Percentiles rank a stretch among this genome's conserved stretches.
These are phyloP conservation scores for Clarkia xantiana DNA, from an alignment of 345 rosid species.

Conservation along the genomic window DNA sequence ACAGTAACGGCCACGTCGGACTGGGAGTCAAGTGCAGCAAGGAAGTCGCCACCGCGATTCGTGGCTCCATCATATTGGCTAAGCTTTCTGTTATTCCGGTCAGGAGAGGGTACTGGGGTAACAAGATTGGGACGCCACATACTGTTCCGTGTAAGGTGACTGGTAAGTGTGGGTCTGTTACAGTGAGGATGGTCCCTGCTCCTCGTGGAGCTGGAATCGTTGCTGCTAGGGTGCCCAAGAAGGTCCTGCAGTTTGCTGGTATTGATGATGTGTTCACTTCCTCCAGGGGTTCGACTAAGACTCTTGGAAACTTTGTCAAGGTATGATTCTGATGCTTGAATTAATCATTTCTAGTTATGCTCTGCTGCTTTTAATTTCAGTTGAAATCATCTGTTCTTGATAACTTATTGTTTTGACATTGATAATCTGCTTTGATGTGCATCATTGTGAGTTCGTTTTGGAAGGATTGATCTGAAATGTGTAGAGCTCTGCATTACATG, in stretches of 20 bases:
- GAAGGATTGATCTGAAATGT: too few relatives aligned
- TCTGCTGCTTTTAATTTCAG: not conserved
- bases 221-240: constrained; percentile 81
- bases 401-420: too few relatives aligned
- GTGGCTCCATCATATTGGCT: constrained; percentile 47
- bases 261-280: constrained; percentile 83
- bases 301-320: constrained; percentile 81
- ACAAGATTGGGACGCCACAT: constrained; percentile 63
- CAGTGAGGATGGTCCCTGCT: constrained; percentile 70
- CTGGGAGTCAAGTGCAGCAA: constrained; percentile 61
- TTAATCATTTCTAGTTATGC: not conserved
- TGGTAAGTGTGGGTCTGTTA: constrained; percentile 59
- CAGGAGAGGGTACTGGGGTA: constrained; percentile 76
- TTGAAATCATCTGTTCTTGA: not conserved
- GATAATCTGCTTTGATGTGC: too few relatives aligned
- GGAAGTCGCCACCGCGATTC: constrained; percentile 61
- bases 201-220: constrained; percentile 78
- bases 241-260: constrained; percentile 73
- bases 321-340: constrained; percentile 12
- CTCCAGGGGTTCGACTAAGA: constrained; percentile 64
- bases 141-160: constrained; percentile 67
- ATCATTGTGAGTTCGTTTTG: too few relatives aligned
- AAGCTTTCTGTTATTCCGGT: constrained; percentile 56
- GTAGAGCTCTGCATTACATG: too few relatives aligned
- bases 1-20: constrained; percentile 53